Evolutionary conservation across 2,329 filamentous ascomycete genomes (phyloP), one percentile per base, ranked within the genome.

Genomic region (Aspergillus puulaauensis): DNA sequence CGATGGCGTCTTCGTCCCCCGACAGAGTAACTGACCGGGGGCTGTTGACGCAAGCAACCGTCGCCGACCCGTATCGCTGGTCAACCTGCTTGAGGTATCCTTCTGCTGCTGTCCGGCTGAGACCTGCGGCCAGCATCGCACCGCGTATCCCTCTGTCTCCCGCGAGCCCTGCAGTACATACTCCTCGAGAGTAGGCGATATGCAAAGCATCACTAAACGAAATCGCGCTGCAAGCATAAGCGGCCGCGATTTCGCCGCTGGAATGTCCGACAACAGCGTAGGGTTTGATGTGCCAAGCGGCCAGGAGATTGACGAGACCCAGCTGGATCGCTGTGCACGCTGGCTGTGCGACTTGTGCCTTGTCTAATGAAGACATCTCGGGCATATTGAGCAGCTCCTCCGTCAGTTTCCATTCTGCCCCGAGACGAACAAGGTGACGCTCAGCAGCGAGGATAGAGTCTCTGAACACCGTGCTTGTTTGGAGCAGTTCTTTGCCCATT

Each of bases 191-290:
- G 24, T 62, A 62, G n/a, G 61, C 61, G 24, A 62, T 19, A 3
- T 33, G 40, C 27, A 65, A 60, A 1, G 63, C 63, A 6, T 54
- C 53, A 4, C 27, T 6, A 2, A 49, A 52, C 9, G 56, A 57
- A 5, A 74, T 21, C 8, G 58, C 57, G 3, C 68, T 65, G 3
- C 60, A 56, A 7, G 65, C 58, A 54, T 72, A 74, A 0, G 66
- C 64, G 6, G 66, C 50, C 50, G 60, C 71, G 53, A 73, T 71
- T 45, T 73, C 70, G 2, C 72, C 70, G 19, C 59, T 64, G 0
- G 67, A 72, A 52, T 74, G 70, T 8, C 70, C 67, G 1, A 65
- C 54, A 2, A 72, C 69, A 6, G 57, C 62, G 5, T 35, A 40
- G 9, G 61, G 59, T n/a, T 43, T 27, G 14, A 63, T 17, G 1